Evolutionary conservation across 2,329 filamentous ascomycete genomes (phyloP), one percentile per base, ranked within the genome.

Genomic region (Colletotrichum sp.): DNA sequence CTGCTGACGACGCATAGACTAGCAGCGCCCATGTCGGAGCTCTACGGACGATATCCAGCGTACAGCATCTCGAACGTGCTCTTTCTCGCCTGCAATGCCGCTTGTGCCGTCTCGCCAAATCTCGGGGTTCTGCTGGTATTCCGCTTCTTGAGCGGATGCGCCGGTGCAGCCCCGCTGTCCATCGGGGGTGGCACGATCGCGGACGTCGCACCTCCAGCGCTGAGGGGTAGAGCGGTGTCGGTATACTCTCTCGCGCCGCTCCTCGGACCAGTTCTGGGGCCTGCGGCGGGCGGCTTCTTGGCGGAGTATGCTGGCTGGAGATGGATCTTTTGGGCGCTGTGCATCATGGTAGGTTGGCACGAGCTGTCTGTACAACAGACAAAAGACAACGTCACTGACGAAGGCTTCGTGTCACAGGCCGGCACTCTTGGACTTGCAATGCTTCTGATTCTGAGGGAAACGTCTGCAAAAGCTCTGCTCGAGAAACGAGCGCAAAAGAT

Each of bases 291-390:
- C 57, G 82, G 82, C 12, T 84, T 81, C 74, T 30, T 84, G 12
- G 73, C 79, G 7, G 65, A 81, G 70, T 73, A 69, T 28, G 78
- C 76, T 21, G 81, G 81, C 39, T 84, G 83, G 83, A 79, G 83
- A 55, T 89, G 87, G 87, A 84, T 87, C 3, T 89, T 90, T 71
- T 88, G 87, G 85, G 80, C 88, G 16, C 73, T 89, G 5, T 81
- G 84, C 18, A 88, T 89, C 15, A 76, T 85, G 52, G 72, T 66
- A 24, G 60, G 68, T 36, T 84, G 81, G 18, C 28, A 0, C 18
- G 28, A 32, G 24, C 59, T 30, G 15, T 21, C 5, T 30, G 28
- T 21, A 30, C 59, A 5, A n/a, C 6, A 59, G 6, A 6, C 55
- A 28, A 28, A 61, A 21, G 43, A 52, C n/a, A 52, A 21, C 3